These are phyloP conservation scores for Marsdenia floribunda DNA, from an alignment of 257 asterid genomes.

Conservation along the genomic window DNA sequence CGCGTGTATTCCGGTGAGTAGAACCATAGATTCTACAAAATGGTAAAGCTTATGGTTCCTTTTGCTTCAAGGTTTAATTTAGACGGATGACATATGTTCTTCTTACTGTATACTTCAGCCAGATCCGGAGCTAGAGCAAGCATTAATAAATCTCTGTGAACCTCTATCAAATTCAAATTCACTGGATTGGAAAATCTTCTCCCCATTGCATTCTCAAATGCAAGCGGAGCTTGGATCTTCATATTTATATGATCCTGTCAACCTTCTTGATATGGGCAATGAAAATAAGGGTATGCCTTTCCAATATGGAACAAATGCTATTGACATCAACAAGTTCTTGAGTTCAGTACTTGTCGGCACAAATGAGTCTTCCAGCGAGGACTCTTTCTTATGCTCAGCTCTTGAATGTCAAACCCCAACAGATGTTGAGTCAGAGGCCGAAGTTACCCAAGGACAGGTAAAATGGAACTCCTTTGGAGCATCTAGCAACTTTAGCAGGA, in stretches of 20 bases:
- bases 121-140: conserved; percentile 54
- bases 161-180: conserved; percentile 31
- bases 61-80: conserved; percentile 1
- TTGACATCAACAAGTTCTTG: conserved; percentile 51
- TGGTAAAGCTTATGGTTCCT: not conserved
- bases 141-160: conserved; percentile 36
- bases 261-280: conserved; percentile 24
- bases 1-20: conserved; percentile 50
- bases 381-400: conserved; percentile 9
- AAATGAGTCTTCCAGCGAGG: conserved; percentile 40
- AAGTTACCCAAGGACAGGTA: conserved; percentile 51
- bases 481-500: not conserved
- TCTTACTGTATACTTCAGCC: conserved; percentile 37
- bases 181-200: conserved; percentile 50
- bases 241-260: conserved; percentile 22
- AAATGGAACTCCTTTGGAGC: conserved; percentile 10
- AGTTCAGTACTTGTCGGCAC: conserved; percentile 43
- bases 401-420: conserved; percentile 17
- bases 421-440: conserved; percentile 47
- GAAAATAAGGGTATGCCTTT: conserved; percentile 26
- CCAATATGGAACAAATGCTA: conserved; percentile 51
- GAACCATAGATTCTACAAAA: not conserved
- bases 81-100: not conserved
- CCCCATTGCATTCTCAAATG: conserved; percentile 69
- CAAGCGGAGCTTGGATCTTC: conserved; percentile 58